Evolutionary conservation across 441 rosid genomes (phyloP), one percentile per base, ranked within the genome.

Genomic region (Euphorbia celastroides): DNA sequence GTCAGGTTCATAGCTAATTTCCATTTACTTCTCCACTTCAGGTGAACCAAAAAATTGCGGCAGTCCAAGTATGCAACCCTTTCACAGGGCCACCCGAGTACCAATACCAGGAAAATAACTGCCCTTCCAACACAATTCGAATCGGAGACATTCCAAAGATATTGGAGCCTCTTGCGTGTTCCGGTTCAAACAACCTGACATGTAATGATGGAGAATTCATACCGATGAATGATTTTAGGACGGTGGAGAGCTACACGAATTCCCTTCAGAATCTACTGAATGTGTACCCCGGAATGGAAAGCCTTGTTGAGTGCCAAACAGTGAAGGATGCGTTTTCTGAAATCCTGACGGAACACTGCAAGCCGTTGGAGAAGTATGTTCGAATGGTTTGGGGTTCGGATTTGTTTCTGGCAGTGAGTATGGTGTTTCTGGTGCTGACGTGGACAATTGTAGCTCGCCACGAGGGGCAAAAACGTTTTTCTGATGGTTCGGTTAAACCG

Each of bases 81-180:
- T 86, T 88, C 80, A 78, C 96, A 0, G 81, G 81, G 2, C 90
- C 95, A 4, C 92, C 92, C 0, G 79, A 78, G 0, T 80, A 86
- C 58, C 42, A 63, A 31, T 86, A 80, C 82, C 81, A 71, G 74
- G 79, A 80, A 0, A 66, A 78, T 38, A 62, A 76, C 64, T 88
- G 96, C 71, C 84, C 86, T 7, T 68, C 69, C 2, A 79, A 83
- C 54, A 72, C 88, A 2, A 83, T 86, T 31, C 72, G 17, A 57
- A 83, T 86, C 0, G 78, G 82, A 17, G 83, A 83, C 57, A 83
- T 86, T 30, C 87, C 90, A 7, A 52, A 83, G 86, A 56, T 81
- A 19, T 32, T 88, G 80, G 68, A 74, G 65, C 61, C 58, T 5
- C 61, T 84, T 20, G 65, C 84, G 8, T 85, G 93, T 54, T 75